Evolutionary conservation across 2,329 filamentous ascomycete genomes (phyloP), one percentile per base, ranked within the genome.

Genomic region (Colletotrichum agaves): DNA sequence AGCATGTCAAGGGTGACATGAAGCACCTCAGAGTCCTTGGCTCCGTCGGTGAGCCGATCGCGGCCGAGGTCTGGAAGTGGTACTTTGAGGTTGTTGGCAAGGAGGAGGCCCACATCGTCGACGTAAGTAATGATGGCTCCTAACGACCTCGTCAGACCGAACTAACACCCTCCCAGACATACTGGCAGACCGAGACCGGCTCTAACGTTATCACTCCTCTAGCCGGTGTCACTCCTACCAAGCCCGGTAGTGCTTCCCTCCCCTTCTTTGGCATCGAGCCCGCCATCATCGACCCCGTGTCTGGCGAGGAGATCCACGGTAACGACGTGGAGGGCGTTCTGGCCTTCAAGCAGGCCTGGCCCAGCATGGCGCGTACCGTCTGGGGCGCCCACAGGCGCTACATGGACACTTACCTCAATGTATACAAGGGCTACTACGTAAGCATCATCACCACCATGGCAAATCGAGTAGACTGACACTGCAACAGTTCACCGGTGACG

Each of bases 141-240:
- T n/a, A 10, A 11, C 23, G 13, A 55, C n/a, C 12, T 1, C 21
- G 4, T 15, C 8, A 3, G 13, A 35, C 12, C 3, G 15, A 35
- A 46, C 15, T 69, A 33, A 65, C 56, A 21, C 12, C 17, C 1
- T 52, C 21, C 72, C 77, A 97, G 93, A 99, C 96, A 61, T 99
- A 99, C 87, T 99, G 96, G 96, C 96, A 99, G 88, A 99, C 96
- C 60, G 96, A 99, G 85, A 99, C 96, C 2, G 96, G 96, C 63
- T 98, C 93, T 71, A 90, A 99, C 81, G 94, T 97, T 75, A 98
- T 99, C 78, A 93, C 94, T 5, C 96, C 96, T 17, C 85, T 99
- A 67, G 94, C 92, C 56, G 96, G 96, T 77, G 88, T 98, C 39
- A 98, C 95, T 1, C 94, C 96, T 23, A 98, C 96, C 23, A 99